Percentiles rank a stretch among this genome's conserved stretches.
Evolutionary conservation across 441 rosid genomes (phyloP).

Genomic region (Arabidopsis hybrid): DNA sequence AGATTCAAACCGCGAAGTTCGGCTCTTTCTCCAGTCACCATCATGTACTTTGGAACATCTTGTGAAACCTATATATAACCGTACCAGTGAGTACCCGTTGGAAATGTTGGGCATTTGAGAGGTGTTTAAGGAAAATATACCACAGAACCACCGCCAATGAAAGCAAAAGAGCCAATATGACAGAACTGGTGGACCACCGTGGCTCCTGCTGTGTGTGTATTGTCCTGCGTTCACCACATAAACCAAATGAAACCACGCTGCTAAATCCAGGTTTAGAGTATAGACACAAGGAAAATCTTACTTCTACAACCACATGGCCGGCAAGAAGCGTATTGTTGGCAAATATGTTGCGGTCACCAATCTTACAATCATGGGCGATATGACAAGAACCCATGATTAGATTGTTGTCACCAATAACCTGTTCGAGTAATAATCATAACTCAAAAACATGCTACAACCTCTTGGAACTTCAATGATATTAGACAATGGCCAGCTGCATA

Average conservation of each 20-base stretch:
- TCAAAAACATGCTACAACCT: not conserved
- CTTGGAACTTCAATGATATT: not conserved
- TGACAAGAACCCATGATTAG: conserved; percentile 98
- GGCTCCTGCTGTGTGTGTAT: conserved; percentile 86
- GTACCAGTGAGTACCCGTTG: conserved; percentile 1
- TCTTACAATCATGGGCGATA: conserved; percentile 94
- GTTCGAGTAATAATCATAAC: conserved; percentile 26
- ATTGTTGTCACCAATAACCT: conserved; percentile 89
- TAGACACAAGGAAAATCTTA: conserved; percentile 45
- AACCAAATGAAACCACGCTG: conserved; percentile 31
- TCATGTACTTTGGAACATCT: conserved; percentile 89
- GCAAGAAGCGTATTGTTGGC: conserved; percentile 92
- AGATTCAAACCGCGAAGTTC: conserved; percentile 89
- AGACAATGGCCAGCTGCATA: conserved; percentile 38
- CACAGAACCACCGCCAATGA: conserved; percentile 95
- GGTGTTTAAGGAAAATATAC: conserved; percentile 53
- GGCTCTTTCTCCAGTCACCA: conserved; percentile 96
- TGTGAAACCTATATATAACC: conserved; percentile 71
- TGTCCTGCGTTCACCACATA: conserved; percentile 61
- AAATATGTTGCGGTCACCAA: conserved; percentile 85
- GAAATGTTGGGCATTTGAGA: not conserved
- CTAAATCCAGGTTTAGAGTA: conserved; percentile 15
- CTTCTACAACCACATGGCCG: conserved; percentile 89
- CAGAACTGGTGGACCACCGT: conserved; percentile 90
- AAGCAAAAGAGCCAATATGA: conserved; percentile 77